These are phyloP conservation scores for Phytophthora agathidicida DNA, from an alignment of 352 stramenopile species.

Conservation along the genomic window DNA sequence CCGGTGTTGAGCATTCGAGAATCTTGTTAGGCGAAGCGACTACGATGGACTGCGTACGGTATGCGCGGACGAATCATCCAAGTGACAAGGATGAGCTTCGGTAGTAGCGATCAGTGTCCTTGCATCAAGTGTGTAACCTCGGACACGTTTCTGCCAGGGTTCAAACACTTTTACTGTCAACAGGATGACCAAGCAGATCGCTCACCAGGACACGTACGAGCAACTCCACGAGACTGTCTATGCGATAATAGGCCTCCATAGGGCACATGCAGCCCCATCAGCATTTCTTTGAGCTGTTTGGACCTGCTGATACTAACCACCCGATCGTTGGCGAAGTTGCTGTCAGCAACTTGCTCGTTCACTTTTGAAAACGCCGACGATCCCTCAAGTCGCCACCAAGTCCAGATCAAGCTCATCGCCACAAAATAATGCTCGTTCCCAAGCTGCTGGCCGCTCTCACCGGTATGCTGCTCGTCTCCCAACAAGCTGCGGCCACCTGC, in stretches of 20 bases:
- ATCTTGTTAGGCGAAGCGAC: no score
- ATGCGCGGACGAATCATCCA: no score
- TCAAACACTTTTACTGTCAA: neutral
- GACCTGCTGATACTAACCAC: neutral
- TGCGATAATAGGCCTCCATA: neutral
- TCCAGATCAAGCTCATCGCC: neutral
- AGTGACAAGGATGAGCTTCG: no score
- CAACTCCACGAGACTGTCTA: neutral
- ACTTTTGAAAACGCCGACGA: conserved; percentile 12
- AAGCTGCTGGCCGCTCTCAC: conserved; percentile 7
- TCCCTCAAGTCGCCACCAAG: conserved; percentile 1
- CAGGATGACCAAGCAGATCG: neutral
- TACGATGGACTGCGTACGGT: no score
- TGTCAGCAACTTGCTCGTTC: no score
- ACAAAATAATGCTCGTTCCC: conserved; percentile 8
- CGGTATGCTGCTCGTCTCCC: conserved; percentile 8
- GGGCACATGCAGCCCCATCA: neutral
- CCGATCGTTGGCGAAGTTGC: no score
- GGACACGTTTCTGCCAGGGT: neutral
- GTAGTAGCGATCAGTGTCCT: no score
- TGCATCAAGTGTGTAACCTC: neutral
- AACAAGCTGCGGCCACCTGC: conserved; percentile 27
- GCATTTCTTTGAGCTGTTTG: conserved; percentile 7
- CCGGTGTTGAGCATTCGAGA: neutral
- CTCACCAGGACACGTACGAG: neutral